Evolutionary conservation across 2,329 filamentous ascomycete genomes (phyloP).

Genomic region (Cercospora sojina): DNA sequence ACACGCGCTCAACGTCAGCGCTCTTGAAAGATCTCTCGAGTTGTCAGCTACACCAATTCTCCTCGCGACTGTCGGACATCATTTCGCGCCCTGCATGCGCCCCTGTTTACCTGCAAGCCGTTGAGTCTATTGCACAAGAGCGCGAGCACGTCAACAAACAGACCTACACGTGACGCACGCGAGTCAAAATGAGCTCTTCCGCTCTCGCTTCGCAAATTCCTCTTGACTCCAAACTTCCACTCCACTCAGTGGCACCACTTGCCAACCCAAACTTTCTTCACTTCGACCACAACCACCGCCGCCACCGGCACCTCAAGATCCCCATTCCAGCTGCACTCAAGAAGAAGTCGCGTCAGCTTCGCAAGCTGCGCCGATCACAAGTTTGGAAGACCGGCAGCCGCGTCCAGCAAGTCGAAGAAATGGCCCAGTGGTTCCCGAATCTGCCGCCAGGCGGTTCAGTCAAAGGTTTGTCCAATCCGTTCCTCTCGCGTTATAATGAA

Average conservation of each 20-base stretch:
- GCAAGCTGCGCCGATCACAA: constrained; percentile 11
- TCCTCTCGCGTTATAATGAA: neutral
- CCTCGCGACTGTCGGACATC: neutral
- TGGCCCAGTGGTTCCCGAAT: constrained; percentile 24
- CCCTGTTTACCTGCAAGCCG: neutral
- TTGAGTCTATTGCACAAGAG: neutral
- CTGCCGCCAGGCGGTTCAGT: constrained; percentile 6
- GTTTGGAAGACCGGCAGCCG: constrained; percentile 17
- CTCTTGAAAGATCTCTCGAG: neutral
- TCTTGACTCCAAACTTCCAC: constrained; percentile 12
- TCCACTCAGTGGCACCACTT: constrained; percentile 15
- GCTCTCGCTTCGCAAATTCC: constrained; percentile 3
- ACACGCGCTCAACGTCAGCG: neutral
- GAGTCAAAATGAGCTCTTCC: constrained; percentile 2
- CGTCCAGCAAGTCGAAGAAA: constrained; percentile 19
- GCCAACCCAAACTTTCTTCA: constrained; percentile 1
- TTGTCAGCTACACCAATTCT: neutral
- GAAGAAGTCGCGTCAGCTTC: constrained; percentile 19
- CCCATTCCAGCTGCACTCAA: constrained; percentile 9
- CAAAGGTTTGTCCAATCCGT: constrained; percentile 15
- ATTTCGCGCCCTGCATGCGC: neutral
- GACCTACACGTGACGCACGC: constrained; percentile 6
- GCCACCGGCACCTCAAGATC: constrained; percentile 2
- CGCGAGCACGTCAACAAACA: neutral
- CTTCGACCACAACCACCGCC: neutral